phyloP scores from a whole-genome alignment of 2,329 filamentous ascomycete species.

The Magnaporthiopsis poae region DNA sequence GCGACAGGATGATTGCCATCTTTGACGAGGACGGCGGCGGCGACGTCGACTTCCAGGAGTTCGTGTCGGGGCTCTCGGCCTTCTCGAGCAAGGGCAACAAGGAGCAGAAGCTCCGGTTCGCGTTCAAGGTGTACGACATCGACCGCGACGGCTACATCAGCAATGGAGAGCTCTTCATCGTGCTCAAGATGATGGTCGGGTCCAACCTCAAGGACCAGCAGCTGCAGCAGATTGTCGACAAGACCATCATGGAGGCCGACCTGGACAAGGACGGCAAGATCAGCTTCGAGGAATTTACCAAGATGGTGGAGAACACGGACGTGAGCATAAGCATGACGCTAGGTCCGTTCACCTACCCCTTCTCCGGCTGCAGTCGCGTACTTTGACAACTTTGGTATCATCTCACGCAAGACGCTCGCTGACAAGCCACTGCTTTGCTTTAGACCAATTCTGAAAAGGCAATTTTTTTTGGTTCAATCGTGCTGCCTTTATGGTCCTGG shows the following conservation, averaged over 20 bases:
- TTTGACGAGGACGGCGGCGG: conserved; percentile 98
- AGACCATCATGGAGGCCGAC: conserved; percentile 99
- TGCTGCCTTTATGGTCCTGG: background rate
- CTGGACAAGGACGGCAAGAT: conserved; percentile 94
- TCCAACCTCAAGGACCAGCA: conserved; percentile 99
- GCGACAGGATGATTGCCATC: conserved; percentile 84
- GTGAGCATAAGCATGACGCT: conserved; percentile 67
- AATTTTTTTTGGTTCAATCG: background rate
- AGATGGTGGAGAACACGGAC: conserved; percentile 95
- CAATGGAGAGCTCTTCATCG: conserved; percentile 97
- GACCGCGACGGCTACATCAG: conserved; percentile 97
- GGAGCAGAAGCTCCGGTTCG: conserved; percentile 94
- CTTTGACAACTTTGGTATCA: background rate
- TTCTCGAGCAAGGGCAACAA: conserved; percentile 98
- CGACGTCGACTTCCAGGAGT: conserved; percentile 97
- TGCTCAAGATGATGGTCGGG: conserved; percentile 99
- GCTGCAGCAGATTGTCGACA: conserved; percentile 97
- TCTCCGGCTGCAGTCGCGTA: background rate
- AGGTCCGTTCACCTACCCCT: conserved; percentile 35
- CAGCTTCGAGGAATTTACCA: conserved; percentile 96
- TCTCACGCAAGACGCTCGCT: background rate
- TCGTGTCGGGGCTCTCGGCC: conserved; percentile 85
- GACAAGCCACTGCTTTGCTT: background rate
- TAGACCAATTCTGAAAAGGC: background rate
- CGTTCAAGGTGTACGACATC: conserved; percentile 99